These are phyloP conservation scores for Bremia lactucae DNA, from an alignment of 352 stramenopile species.

Conservation along the genomic window DNA sequence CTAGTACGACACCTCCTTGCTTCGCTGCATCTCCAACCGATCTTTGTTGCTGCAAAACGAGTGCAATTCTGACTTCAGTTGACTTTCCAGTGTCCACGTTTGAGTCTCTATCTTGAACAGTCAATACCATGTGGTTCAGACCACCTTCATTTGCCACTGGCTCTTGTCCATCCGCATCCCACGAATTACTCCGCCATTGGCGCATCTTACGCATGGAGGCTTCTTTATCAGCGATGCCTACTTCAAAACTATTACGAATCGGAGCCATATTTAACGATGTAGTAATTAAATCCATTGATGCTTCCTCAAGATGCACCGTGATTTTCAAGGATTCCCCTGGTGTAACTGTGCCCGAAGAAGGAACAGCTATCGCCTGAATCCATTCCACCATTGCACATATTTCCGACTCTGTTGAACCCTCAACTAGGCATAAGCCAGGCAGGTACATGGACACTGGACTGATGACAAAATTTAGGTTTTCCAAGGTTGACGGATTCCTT, in stretches of 20 bases:
- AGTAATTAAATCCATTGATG: conserved; percentile 1
- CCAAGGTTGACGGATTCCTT: conserved; percentile 52
- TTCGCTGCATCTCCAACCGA: conserved; percentile 24
- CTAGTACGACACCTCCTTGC: conserved; percentile 20
- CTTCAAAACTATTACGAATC: conserved; percentile 23
- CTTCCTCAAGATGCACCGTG: conserved; percentile 68
- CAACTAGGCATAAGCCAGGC: conserved; percentile 51
- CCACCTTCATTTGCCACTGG: conserved; percentile 25
- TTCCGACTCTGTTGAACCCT: conserved; percentile 37
- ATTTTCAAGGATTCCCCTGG: conserved; percentile 73
- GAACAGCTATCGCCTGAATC: conserved; percentile 60
- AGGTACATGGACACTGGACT: conserved; percentile 55
- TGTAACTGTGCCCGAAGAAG: conserved; percentile 57
- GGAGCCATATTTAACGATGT: conserved; percentile 9
- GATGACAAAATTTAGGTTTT: conserved; percentile 69
- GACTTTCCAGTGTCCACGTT: conserved; percentile 34
- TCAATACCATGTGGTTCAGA: conserved; percentile 69
- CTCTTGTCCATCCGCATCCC: conserved; percentile 49
- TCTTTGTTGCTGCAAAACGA: conserved; percentile 55
- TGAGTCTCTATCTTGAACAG: conserved; percentile 58
- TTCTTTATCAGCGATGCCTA: conserved; percentile 20
- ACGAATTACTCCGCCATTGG: conserved; percentile 80
- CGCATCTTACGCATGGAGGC: conserved; percentile 63
- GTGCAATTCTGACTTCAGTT: conserved; percentile 55
- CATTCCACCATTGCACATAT: conserved; percentile 73